Evolutionary conservation across 257 asterid genomes (phyloP).

Genomic region (Solanum ahanhuiri): DNA sequence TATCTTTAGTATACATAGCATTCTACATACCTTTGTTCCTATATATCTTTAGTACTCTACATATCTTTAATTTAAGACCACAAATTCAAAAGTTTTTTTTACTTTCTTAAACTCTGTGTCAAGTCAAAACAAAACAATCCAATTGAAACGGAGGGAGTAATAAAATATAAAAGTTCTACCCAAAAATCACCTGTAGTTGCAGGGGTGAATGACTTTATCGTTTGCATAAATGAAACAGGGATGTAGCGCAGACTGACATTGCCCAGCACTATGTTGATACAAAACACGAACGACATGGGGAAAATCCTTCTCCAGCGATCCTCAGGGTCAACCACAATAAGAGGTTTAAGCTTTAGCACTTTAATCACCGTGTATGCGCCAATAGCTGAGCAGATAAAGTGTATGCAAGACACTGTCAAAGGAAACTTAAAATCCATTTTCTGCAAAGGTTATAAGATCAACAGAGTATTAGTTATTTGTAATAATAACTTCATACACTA

Average conservation of each 20-base stretch:
- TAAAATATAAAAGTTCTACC: neutral
- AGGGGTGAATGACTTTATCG: conserved; percentile 44
- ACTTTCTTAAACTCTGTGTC: neutral
- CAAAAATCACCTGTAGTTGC: conserved; percentile 36
- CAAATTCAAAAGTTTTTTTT: neutral
- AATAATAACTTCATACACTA: neutral
- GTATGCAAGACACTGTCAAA: conserved; percentile 34
- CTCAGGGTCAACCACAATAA: conserved; percentile 31
- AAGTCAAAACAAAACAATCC: neutral
- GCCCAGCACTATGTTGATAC: conserved; percentile 44
- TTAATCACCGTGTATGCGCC: conserved; percentile 34
- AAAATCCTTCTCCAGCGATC: conserved; percentile 46
- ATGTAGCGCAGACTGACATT: conserved; percentile 38
- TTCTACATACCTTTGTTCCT: neutral
- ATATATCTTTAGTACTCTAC: neutral
- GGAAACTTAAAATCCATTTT: conserved; percentile 41
- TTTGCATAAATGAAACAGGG: conserved; percentile 47
- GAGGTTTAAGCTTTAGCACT: conserved; percentile 34
- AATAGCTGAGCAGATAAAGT: conserved; percentile 38
- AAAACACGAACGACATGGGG: conserved; percentile 44
- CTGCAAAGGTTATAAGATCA: conserved; percentile 9
- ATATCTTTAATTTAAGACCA: neutral
- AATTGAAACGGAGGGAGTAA: neutral
- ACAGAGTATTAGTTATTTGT: neutral
- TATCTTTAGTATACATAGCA: neutral